phyloP scores from a whole-genome alignment of 345 rosid genomes.

The Eucalyptus pumila region DNA sequence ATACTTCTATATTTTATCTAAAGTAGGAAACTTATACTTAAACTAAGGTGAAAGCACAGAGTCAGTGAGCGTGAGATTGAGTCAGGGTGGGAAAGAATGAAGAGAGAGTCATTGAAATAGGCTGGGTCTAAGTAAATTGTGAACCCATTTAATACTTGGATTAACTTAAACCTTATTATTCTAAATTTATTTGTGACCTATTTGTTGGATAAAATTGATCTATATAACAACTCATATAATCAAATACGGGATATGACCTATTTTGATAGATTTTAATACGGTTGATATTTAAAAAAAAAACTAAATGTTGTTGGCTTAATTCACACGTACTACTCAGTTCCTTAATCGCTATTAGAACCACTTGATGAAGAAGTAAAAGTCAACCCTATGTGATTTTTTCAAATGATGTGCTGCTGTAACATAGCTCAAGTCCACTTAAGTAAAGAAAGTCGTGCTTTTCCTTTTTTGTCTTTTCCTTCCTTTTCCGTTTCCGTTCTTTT shows the following conservation, averaged over 20 bases:
- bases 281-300: background rate
- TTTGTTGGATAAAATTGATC: too few relatives aligned
- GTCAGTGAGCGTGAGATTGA: accelerated
- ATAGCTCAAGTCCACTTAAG: background rate
- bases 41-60: accelerated
- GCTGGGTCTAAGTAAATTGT: too few relatives aligned
- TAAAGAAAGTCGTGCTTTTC: background rate
- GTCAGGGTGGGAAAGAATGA: too few relatives aligned
- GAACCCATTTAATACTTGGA: accelerated
- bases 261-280: too few relatives aligned
- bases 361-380: background rate
- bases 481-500: background rate
- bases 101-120: too few relatives aligned
- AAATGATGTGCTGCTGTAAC: accelerated
- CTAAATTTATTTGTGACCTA: too few relatives aligned
- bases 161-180: too few relatives aligned
- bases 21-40: too few relatives aligned
- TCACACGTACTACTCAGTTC: background rate
- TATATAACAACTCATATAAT: too few relatives aligned
- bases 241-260: too few relatives aligned
- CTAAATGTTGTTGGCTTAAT: background rate
- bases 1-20: too few relatives aligned
- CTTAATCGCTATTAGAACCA: background rate
- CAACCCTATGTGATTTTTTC: background rate
- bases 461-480: background rate